phyloP scores from a whole-genome alignment of 2,329 filamentous ascomycete genomes.

The Hypomyces rosellus region DNA sequence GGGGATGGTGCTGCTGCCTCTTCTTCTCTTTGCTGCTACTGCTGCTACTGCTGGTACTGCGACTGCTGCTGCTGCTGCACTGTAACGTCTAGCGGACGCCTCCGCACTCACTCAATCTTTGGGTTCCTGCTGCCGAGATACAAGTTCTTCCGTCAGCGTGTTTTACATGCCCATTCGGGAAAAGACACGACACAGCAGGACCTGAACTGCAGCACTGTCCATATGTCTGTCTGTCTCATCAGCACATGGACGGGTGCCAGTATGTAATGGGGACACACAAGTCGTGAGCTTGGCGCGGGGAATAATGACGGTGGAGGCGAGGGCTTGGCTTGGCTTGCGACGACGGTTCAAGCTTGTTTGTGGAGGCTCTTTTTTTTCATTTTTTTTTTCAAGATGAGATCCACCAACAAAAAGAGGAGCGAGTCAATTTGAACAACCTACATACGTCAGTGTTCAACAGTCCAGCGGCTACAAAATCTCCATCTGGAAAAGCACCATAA shows the following conservation, averaged over 20 bases:
- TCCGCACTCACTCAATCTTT: not conserved
- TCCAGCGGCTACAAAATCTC: too few species aligned
- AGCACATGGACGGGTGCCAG: not conserved
- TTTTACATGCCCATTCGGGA: too few species aligned
- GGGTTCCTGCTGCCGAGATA: too few species aligned
- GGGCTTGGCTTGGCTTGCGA: not conserved
- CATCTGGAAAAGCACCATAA: not conserved
- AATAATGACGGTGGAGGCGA: conserved; percentile 2
- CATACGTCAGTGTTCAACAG: not conserved
- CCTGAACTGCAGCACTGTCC: not conserved
- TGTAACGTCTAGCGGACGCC: not conserved
- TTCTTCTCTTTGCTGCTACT: too few species aligned
- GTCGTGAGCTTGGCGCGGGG: conserved; percentile 10
- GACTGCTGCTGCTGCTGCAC: not conserved
- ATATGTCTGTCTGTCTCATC: not conserved
- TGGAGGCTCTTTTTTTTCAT: not conserved
- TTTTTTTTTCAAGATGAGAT: conserved; percentile 7
- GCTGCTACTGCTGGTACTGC: too few species aligned
- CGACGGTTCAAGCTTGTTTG: not conserved
- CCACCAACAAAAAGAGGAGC: conserved; percentile 2
- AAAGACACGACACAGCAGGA: too few species aligned
- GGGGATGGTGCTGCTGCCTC: not conserved
- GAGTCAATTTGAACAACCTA: too few species aligned
- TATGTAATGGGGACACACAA: not conserved
- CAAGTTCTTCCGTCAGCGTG: too few species aligned